Conservation (phyloP, 495 filamentous ascomycete genomes). For the Cudoniella acicularis region DNA sequence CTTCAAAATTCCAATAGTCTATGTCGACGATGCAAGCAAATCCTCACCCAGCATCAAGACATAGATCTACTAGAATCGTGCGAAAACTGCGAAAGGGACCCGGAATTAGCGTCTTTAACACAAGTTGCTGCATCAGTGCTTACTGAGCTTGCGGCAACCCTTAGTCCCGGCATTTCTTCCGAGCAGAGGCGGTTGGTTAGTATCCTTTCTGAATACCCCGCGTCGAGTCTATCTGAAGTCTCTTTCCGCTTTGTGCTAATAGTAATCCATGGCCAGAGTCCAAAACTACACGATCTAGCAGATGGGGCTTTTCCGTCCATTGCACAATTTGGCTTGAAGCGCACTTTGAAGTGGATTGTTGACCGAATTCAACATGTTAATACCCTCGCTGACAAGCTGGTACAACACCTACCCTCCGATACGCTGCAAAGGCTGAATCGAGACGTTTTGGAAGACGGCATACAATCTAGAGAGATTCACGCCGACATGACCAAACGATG, state of each 20-base stretch:
- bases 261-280: neutral
- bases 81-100: slow-evolving; percentile 13
- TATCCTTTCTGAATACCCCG: slow-evolving; percentile 1
- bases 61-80: slow-evolving; percentile 7
- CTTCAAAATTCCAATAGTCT: slow-evolving; percentile 10
- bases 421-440: slow-evolving; percentile 5
- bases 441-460: neutral
- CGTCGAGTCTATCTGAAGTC: neutral
- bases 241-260: neutral
- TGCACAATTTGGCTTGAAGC: slow-evolving; percentile 18
- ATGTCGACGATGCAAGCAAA: slow-evolving; percentile 20
- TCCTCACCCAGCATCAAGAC: slow-evolving; percentile 11
- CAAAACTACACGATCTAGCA: slow-evolving; percentile 3
- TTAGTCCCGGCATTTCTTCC: slow-evolving; percentile 18
- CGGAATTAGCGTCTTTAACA: slow-evolving; percentile 16
- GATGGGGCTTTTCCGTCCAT: slow-evolving; percentile 17
- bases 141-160: slow-evolving; percentile 22
- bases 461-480: slow-evolving; percentile 11
- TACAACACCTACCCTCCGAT: slow-evolving; percentile 9
- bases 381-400: slow-evolving; percentile 19
- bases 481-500: slow-evolving; percentile 21
- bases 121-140: slow-evolving; percentile 16
- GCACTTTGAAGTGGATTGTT: slow-evolving; percentile 22
- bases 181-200: slow-evolving; percentile 11
- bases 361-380: slow-evolving; percentile 20